phyloP scores from a whole-genome alignment of 148 eudicot species.

The Linanthus parryae region DNA sequence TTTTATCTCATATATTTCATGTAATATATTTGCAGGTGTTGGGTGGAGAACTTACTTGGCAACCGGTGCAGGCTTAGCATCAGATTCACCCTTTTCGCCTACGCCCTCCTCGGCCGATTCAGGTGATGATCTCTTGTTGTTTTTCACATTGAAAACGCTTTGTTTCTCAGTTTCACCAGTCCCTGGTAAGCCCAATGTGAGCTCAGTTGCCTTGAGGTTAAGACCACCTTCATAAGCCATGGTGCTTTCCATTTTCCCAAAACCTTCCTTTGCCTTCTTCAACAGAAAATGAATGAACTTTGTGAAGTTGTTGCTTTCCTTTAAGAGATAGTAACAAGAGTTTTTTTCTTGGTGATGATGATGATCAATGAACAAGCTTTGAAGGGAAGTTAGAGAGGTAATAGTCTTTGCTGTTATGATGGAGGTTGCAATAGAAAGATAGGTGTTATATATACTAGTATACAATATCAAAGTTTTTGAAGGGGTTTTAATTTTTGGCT shows the following conservation, averaged over 20 bases:
- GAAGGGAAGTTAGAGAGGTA: neutral
- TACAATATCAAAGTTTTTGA: neutral
- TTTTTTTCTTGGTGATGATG: too few relatives aligned
- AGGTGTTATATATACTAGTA: conserved; percentile 4
- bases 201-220: conserved; percentile 47
- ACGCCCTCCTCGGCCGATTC: conserved; percentile 13
- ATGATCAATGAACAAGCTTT: too few relatives aligned
- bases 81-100: neutral
- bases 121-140: conserved; percentile 33
- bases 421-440: conserved; percentile 6
- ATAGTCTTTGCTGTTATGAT: conserved; percentile 8
- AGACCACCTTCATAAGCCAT: conserved; percentile 20
- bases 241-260: conserved; percentile 18
- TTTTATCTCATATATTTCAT: neutral
- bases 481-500: too few relatives aligned
- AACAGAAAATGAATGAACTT: neutral
- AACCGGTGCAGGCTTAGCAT: conserved; percentile 21
- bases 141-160: conserved; percentile 6
- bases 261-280: neutral
- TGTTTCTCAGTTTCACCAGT: conserved; percentile 23
- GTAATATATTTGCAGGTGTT: neutral
- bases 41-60: conserved; percentile 41
- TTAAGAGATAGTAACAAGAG: too few relatives aligned
- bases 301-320: too few relatives aligned
- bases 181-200: conserved; percentile 51